These are phyloP conservation scores for Dipodascopsis uninucleata DNA, from an alignment of 805 yeast genomes.

Conservation along the genomic window DNA sequence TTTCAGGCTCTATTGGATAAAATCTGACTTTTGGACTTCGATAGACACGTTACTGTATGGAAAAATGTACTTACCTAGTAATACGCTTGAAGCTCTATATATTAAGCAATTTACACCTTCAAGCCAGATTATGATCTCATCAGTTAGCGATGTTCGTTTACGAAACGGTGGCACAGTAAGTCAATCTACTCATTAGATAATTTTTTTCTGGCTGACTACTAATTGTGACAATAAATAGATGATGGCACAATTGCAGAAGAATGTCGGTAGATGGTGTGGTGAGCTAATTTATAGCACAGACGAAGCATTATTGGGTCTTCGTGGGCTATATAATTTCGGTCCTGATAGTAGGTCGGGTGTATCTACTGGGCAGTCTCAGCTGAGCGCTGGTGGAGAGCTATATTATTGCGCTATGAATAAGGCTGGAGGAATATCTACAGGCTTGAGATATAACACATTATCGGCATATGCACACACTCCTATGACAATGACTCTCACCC, in stretches of 20 bases:
- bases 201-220: slow-evolving; percentile 32
- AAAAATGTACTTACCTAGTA: slow-evolving; percentile 80
- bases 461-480: slow-evolving; percentile 88
- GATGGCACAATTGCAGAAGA: slow-evolving; percentile 68
- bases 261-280: slow-evolving; percentile 57
- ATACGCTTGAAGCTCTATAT: slow-evolving; percentile 81
- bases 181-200: background rate
- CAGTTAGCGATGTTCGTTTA: slow-evolving; percentile 63
- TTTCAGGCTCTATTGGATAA: background rate
- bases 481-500: slow-evolving; percentile 75
- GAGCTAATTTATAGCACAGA: slow-evolving; percentile 80
- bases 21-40: background rate
- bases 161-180: slow-evolving; percentile 47
- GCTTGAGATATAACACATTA: slow-evolving; percentile 77
- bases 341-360: slow-evolving; percentile 28
- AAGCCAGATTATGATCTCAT: slow-evolving; percentile 66
- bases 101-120: slow-evolving; percentile 57
- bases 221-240: slow-evolving; percentile 42
- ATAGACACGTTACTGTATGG: slow-evolving; percentile 64
- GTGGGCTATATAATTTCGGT: slow-evolving; percentile 70
- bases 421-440: slow-evolving; percentile 86
- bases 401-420: slow-evolving; percentile 83
- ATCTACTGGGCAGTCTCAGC: slow-evolving; percentile 44
- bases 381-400: slow-evolving; percentile 76
- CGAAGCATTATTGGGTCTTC: slow-evolving; percentile 76